Evolutionary conservation across 2,329 filamentous ascomycete species (phyloP).

Genomic region (Monosporascus sp.): DNA sequence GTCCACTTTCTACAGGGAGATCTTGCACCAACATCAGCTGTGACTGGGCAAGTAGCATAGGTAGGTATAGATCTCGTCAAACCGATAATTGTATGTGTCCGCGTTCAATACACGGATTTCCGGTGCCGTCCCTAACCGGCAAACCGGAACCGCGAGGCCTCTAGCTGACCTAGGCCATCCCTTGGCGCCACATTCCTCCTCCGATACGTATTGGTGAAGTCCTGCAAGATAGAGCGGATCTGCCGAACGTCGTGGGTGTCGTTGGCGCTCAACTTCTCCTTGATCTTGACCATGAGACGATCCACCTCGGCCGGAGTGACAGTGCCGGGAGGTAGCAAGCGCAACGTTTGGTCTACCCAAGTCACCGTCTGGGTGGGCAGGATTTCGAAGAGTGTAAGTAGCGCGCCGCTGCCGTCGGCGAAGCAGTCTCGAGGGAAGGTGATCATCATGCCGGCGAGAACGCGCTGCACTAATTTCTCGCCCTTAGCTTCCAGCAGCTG

Average conservation of each 20-base stretch:
- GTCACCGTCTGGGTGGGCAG: slow-evolving; percentile 71
- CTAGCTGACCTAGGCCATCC: slow-evolving; percentile 81
- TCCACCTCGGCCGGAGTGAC: slow-evolving; percentile 76
- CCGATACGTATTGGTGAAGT: slow-evolving; percentile 94
- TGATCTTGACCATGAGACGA: slow-evolving; percentile 73
- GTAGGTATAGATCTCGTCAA: too few species aligned
- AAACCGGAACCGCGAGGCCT: slow-evolving; percentile 85
- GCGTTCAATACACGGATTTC: too few species aligned
- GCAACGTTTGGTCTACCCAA: slow-evolving; percentile 82
- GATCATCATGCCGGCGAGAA: slow-evolving; percentile 98
- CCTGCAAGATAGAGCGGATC: slow-evolving; percentile 81
- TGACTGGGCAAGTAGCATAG: too few species aligned
- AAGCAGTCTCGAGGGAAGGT: slow-evolving; percentile 95
- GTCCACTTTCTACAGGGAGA: too few species aligned
- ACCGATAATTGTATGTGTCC: too few species aligned
- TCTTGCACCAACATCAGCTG: too few species aligned
- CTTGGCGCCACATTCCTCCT: slow-evolving; percentile 91
- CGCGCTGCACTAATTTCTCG: slow-evolving; percentile 75
- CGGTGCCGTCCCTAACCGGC: slow-evolving; percentile 36
- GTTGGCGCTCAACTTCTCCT: slow-evolving; percentile 66
- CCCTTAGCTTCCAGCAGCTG: slow-evolving; percentile 66
- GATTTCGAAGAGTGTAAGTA: slow-evolving; percentile 84
- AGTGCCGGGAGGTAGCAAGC: slow-evolving; percentile 76
- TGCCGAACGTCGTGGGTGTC: slow-evolving; percentile 60
- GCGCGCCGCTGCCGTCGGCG: slow-evolving; percentile 86